Base-by-base conservation (phyloP, 176 grass and related monocot species). In the Rhipidocladum racemiflorum region DNA sequence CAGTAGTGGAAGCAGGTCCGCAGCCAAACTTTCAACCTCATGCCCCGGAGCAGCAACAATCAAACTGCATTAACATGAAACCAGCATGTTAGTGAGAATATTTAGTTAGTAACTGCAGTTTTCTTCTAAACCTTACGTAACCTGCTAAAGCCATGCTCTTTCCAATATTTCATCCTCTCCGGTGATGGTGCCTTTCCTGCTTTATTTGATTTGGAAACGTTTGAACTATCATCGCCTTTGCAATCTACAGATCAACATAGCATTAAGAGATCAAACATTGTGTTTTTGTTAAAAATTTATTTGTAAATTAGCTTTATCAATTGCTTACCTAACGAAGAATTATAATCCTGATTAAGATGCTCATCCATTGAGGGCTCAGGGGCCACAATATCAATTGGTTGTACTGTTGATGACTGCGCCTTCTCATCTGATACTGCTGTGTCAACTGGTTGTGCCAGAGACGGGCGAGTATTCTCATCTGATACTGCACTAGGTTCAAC, bases 131-230 rank as follows among this genome's bases (percentile, higher is more conserved):
- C 57, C 13, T 71, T 66, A 1, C 12, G 5, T 71, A 85, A 97
- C 96, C 91, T 95, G 69, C 84, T 95, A 90, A 95, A 98, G 61
- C 96, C 96, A 84, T 93, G 90, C 53, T 91, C 87, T 34, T 89
- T 89, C 96, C 96, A 98, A 74, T 57, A 91, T 89, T 91, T 81
- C 43, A 95, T 74, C 59, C 69, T 86, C 83, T 98, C 96, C 70
- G 76, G 65, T 42, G 90, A 75, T 17, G 87, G 84, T 69, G 61
- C 49, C 75, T 88, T 90, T 56, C 88, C 92, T 36, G 89, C 49
- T 84, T 70, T 91, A 54, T 80, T 48, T 68, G 82, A 68, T 82
- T 90, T 90, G 62, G 81, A 79, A 83, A 57, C 49, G 15, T 53
- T 48, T 81, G 83, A 84, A 83, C 27, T 70, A 84, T 92, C 74